These are phyloP conservation scores for Phallus indusiatus DNA, from an alignment of 768 basidiomycete genomes.

Conservation along the genomic window DNA sequence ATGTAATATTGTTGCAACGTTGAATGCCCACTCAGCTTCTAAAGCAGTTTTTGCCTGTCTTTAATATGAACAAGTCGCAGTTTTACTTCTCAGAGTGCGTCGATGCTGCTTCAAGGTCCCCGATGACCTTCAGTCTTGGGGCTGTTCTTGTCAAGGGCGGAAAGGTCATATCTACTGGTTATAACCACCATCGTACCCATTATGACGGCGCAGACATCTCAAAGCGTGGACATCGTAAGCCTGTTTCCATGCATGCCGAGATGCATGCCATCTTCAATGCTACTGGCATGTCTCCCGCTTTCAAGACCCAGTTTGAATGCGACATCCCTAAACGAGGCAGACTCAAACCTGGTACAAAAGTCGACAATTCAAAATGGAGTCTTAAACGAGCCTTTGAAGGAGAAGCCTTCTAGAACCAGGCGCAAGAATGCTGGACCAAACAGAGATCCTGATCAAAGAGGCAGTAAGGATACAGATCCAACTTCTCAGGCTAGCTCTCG, in stretches of 20 bases:
- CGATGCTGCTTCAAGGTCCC: slow-evolving; percentile 40
- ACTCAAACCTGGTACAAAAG: slow-evolving; percentile 12
- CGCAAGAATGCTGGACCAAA: slow-evolving; percentile 7
- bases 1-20: no score
- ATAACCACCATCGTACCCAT: slow-evolving; percentile 45
- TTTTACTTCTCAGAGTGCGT: slow-evolving; percentile 43
- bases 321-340: slow-evolving; percentile 17
- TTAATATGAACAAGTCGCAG: slow-evolving; percentile 37
- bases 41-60: no score
- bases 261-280: slow-evolving; percentile 50
- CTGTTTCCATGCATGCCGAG: slow-evolving; percentile 43
- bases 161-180: slow-evolving; percentile 41
- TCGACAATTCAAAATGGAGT: slow-evolving; percentile 9
- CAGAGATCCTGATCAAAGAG: slow-evolving; percentile 4
- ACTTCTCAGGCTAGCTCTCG: not conserved
- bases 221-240: slow-evolving; percentile 30
- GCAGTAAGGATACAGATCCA: slow-evolving; percentile 13
- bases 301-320: slow-evolving; percentile 38
- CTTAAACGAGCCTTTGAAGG: slow-evolving; percentile 15
- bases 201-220: slow-evolving; percentile 37
- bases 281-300: slow-evolving; percentile 40
- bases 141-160: slow-evolving; percentile 41
- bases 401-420: not conserved
- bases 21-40: no score
- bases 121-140: slow-evolving; percentile 40